Conservation (phyloP, 2,329 filamentous ascomycete species). For the Amauroascus niger region DNA sequence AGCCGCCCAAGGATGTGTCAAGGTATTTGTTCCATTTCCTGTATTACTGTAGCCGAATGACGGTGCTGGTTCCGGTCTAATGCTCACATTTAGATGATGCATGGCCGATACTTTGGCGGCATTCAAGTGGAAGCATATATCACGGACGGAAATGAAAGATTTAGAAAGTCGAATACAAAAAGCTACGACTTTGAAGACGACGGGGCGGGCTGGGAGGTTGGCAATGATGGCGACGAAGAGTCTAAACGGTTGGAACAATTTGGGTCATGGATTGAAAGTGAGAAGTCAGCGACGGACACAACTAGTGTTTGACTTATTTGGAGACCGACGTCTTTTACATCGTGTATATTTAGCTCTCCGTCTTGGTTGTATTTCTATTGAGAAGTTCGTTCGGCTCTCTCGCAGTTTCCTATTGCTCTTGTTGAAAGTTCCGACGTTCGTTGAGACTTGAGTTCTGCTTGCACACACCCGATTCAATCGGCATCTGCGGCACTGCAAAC, state of each 20-base stretch:
- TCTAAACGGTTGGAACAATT: constrained; percentile 39
- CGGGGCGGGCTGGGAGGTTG: constrained; percentile 35
- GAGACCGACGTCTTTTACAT: too few relatives aligned
- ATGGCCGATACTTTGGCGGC: constrained; percentile 70
- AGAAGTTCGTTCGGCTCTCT: too few relatives aligned
- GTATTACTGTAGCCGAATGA: background rate
- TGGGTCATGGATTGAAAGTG: constrained; percentile 36
- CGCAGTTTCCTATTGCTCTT: too few relatives aligned
- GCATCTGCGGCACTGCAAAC: too few relatives aligned
- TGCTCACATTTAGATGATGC: constrained; percentile 47
- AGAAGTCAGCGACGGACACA: background rate
- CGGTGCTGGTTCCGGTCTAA: background rate
- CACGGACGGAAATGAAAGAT: constrained; percentile 61
- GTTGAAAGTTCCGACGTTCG: too few relatives aligned
- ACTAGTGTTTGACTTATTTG: background rate
- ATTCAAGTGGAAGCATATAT: constrained; percentile 62
- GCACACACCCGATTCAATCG: too few relatives aligned
- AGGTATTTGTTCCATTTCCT: constrained; percentile 23
- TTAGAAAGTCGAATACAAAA: constrained; percentile 53
- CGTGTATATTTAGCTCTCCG: background rate
- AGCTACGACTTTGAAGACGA: constrained; percentile 36
- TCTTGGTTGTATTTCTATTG: too few relatives aligned
- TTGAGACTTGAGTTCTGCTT: too few relatives aligned
- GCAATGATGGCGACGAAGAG: constrained; percentile 37
- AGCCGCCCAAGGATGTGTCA: constrained; percentile 61